These are phyloP conservation scores for Polyplosphaeria fusca DNA, from an alignment of 495 filamentous ascomycete species.

Conservation along the genomic window DNA sequence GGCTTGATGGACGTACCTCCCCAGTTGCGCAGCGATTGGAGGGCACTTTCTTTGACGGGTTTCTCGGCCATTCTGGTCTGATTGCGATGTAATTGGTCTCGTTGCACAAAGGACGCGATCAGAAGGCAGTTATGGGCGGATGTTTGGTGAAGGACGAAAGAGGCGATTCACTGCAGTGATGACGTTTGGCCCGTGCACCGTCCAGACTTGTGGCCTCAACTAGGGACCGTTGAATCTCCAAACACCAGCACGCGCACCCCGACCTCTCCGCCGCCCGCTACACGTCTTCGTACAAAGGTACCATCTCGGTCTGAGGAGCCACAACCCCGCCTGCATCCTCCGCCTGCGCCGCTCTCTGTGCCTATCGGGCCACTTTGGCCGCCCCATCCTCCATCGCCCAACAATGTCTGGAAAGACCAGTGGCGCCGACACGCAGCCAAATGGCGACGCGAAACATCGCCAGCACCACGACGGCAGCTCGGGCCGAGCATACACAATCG, in stretches of 20 bases:
- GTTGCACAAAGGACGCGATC: too few relatives aligned
- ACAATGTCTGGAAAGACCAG: slow-evolving; percentile 76
- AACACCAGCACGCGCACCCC: background rate
- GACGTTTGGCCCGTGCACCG: slow-evolving; percentile 5
- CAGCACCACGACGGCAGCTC: slow-evolving; percentile 94
- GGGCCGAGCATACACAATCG: slow-evolving; percentile 79
- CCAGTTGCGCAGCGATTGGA: slow-evolving; percentile 59
- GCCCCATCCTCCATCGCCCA: too few relatives aligned
- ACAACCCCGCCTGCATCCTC: background rate
- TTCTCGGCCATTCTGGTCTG: slow-evolving; percentile 41
- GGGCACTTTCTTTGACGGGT: slow-evolving; percentile 32
- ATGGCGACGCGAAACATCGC: slow-evolving; percentile 65
- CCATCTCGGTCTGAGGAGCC: background rate
- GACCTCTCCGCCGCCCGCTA: background rate
- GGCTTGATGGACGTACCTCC: slow-evolving; percentile 59
- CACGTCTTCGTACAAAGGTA: background rate
- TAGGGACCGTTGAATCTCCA: too few relatives aligned
- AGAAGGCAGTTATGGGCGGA: too few relatives aligned
- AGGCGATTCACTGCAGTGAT: too few relatives aligned
- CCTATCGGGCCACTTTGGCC: too few relatives aligned
- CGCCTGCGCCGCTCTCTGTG: slow-evolving; percentile 6
- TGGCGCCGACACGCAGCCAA: slow-evolving; percentile 60
- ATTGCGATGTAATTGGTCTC: too few relatives aligned
- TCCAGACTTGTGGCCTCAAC: too few relatives aligned
- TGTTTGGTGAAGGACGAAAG: too few relatives aligned